phyloP scores from a whole-genome alignment of 306 rosid species.

The Acacia confusa region DNA sequence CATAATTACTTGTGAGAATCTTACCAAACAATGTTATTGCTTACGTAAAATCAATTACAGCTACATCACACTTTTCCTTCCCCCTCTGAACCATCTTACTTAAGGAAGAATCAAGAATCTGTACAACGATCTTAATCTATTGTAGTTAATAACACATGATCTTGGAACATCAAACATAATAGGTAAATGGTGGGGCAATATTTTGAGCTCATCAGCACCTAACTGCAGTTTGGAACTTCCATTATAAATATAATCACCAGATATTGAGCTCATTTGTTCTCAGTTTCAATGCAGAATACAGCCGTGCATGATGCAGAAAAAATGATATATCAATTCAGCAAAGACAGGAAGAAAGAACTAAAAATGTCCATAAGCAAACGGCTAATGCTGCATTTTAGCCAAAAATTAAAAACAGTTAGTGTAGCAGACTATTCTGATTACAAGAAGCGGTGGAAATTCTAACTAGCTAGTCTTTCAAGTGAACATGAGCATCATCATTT shows the following conservation, averaged over 20 bases:
- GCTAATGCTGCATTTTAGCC: too few relatives aligned
- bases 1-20: neutral
- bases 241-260: neutral
- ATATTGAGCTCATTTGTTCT: neutral
- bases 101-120: neutral
- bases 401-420: neutral
- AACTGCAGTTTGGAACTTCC: neutral
- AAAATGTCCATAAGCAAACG: neutral
- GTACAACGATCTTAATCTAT: neutral
- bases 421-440: neutral
- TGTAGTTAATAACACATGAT: neutral
- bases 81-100: neutral
- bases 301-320: neutral
- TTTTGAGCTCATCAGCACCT: neutral
- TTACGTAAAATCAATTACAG: neutral
- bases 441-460: slow-evolving; percentile 3
- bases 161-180: neutral
- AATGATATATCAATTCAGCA: neutral
- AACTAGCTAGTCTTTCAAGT: neutral
- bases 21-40: slow-evolving; percentile 1
- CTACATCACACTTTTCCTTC: neutral
- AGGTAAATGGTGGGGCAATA: neutral
- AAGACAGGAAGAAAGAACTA: neutral
- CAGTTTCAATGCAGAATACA: neutral
- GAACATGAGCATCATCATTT: neutral